Base-by-base conservation (phyloP, 805 yeast species). In the Schwanniomyces occidentalis region DNA sequence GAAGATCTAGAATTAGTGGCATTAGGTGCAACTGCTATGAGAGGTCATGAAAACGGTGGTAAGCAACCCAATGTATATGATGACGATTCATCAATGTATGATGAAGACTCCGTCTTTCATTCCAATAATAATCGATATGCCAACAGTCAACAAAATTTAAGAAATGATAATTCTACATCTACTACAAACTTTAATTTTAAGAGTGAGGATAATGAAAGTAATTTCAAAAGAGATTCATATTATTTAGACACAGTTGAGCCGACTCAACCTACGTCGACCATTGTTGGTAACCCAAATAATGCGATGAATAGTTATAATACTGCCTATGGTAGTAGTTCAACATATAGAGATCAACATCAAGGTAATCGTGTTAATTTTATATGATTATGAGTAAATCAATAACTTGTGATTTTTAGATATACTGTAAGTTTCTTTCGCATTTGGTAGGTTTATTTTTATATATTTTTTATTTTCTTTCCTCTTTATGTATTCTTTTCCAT, bases 1-100 rank as follows among this genome's bases (percentile, higher is more conserved):
- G 72, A 64, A 18, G 81, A 73, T 41, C 66, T 80, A 41, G 91
- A 84, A 60, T 71, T 84, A 44, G 78, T 78, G 54, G 91, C 85
- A 1, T 69, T 84, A 34, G 90, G 89, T 20, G 84, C 82, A 3
- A 71, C 80, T 16, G 82, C 81, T 24, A 75, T 75, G 80, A 74
- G 72, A 50, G 82, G 82, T 13, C 82, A 77, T 48, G 80, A 75
- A 37, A 61, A 65, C 36, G 61, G 56, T 14, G 54, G 47, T 9
- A 47, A 49, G 21, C 41, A 47, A n/a, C 44, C 48, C 13, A 38
- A 32, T 9, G 32, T 44, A 4, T 58, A 37, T 26, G 65, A 61
- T 16, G 54, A 40, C 18, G 69, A 63, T 32, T 66, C 61, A 10
- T 61, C 65, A 0, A 39, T 48, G 12, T 63, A 56, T 27, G 65